Percentiles rank a stretch among this genome's conserved stretches.
These are phyloP conservation scores for Backusella australiensis DNA, from an alignment of 192 early-diverging fungal genomes.

Conservation along the genomic window DNA sequence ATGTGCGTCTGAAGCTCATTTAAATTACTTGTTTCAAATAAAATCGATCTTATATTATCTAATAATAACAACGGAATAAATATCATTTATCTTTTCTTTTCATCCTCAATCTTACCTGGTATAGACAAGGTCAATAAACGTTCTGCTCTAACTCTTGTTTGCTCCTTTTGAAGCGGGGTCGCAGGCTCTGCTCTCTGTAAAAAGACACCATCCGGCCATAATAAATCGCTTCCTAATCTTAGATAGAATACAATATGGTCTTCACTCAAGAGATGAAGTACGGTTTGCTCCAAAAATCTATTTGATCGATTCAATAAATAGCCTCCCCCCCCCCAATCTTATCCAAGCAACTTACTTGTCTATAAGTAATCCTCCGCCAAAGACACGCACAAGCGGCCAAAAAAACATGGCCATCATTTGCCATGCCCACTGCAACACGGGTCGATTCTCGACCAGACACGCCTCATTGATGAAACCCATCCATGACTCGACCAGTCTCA, in stretches of 20 bases:
- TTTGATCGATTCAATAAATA: background rate
- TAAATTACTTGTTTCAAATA: slow-evolving; percentile 31
- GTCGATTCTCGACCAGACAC: slow-evolving; percentile 40
- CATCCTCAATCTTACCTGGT: slow-evolving; percentile 33
- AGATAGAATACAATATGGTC: slow-evolving; percentile 45
- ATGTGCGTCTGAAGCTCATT: slow-evolving; percentile 36
- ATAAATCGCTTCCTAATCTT: slow-evolving; percentile 41
- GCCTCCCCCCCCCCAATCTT: background rate
- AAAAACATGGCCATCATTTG: slow-evolving; percentile 45
- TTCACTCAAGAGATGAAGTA: slow-evolving; percentile 48
- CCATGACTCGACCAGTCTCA: slow-evolving; percentile 28
- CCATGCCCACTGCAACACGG: slow-evolving; percentile 44
- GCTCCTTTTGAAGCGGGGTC: slow-evolving; percentile 36
- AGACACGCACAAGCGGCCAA: slow-evolving; percentile 43
- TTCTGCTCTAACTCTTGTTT: slow-evolving; percentile 45
- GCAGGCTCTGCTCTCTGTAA: slow-evolving; percentile 34
- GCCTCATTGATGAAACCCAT: slow-evolving; percentile 34
- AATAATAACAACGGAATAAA: background rate
- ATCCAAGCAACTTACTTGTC: slow-evolving; percentile 40
- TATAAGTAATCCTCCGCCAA: slow-evolving; percentile 42
- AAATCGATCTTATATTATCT: slow-evolving; percentile 18
- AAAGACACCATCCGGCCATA: slow-evolving; percentile 49
- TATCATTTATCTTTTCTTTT: background rate
- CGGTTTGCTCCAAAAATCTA: slow-evolving; percentile 47
- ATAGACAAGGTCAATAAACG: slow-evolving; percentile 36